phyloP scores from a whole-genome alignment of 108 stramenopile genomes.

The Skeletonema grethae region DNA sequence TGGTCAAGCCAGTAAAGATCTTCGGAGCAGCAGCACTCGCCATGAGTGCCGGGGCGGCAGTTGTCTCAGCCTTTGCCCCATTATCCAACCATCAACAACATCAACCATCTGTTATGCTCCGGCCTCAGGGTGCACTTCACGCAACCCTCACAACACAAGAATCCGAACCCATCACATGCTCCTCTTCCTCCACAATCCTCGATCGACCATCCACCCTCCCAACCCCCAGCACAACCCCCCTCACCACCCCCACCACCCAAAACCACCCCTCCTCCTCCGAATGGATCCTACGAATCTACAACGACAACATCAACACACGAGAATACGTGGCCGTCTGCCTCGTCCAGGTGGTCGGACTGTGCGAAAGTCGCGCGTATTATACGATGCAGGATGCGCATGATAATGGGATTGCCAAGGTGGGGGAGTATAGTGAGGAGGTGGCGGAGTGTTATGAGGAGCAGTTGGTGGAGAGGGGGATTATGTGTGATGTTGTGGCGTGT shows the following conservation, averaged over 20 bases:
- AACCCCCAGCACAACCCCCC: background rate
- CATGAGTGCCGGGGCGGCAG: background rate
- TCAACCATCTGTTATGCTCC: background rate
- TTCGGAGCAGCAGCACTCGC: constrained; percentile 10
- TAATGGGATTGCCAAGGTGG: constrained; percentile 80
- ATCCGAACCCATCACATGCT: background rate
- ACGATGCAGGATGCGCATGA: constrained; percentile 88
- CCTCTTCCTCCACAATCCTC: background rate
- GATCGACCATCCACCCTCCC: constrained; percentile 2
- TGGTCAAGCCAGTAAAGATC: constrained; percentile 8
- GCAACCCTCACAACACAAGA: background rate
- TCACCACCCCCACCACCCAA: background rate
- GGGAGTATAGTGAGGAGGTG: constrained; percentile 70
- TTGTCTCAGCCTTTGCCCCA: background rate
- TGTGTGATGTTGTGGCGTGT: constrained; percentile 67
- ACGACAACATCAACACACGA: constrained; percentile 82
- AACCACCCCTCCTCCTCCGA: constrained; percentile 7
- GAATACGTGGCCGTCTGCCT: constrained; percentile 82
- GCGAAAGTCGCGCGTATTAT: constrained; percentile 70
- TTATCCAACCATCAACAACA: background rate
- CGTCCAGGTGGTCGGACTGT: constrained; percentile 75
- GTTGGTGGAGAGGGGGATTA: constrained; percentile 65
- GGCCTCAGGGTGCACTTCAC: background rate
- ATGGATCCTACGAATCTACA: constrained; percentile 86
- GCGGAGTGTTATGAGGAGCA: constrained; percentile 80